Evolutionary conservation across 2,329 filamentous ascomycete species (phyloP).

Genomic region (Pseudovirgaria hyperparasitica): DNA sequence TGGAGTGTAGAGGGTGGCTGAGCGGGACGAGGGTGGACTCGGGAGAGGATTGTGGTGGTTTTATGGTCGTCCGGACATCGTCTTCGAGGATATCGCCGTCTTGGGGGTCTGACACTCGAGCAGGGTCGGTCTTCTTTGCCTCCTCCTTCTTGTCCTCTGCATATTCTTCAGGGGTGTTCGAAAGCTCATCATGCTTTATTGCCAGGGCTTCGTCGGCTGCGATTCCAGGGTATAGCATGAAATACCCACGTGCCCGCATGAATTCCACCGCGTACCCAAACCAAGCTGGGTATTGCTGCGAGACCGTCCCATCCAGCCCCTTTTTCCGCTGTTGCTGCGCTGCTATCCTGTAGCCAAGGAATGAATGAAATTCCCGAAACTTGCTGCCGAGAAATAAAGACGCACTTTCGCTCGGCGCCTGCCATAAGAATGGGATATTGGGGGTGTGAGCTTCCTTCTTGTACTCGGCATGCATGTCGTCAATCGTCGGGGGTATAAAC

Average conservation of each 20-base stretch:
- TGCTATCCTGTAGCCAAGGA: constrained; percentile 52
- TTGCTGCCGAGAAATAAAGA: constrained; percentile 71
- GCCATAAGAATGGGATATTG: constrained; percentile 62
- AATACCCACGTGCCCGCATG: constrained; percentile 63
- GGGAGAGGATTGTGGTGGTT: too few species aligned
- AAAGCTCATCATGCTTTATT: constrained; percentile 68
- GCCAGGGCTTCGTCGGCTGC: constrained; percentile 42
- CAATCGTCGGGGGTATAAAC: constrained; percentile 36
- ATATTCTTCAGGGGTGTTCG: constrained; percentile 57
- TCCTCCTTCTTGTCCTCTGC: constrained; percentile 4
- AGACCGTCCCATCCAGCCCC: constrained; percentile 30
- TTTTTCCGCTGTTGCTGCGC: constrained; percentile 14
- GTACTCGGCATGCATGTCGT: constrained; percentile 23
- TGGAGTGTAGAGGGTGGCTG: constrained; percentile 30
- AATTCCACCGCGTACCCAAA: constrained; percentile 67
- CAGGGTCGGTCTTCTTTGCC: constrained; percentile 3
- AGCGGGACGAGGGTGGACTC: constrained; percentile 38
- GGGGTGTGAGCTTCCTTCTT: constrained; percentile 15
- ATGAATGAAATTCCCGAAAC: constrained; percentile 77
- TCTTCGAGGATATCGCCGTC: constrained; percentile 25
- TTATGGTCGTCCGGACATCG: constrained; percentile 18
- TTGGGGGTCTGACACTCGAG: constrained; percentile 7
- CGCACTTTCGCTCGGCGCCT: constrained; percentile 72
- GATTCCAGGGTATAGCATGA: constrained; percentile 61
- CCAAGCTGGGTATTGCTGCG: constrained; percentile 60